These are phyloP conservation scores for Prunus fruticosa DNA, from an alignment of 306 rosid species.

Conservation along the genomic window DNA sequence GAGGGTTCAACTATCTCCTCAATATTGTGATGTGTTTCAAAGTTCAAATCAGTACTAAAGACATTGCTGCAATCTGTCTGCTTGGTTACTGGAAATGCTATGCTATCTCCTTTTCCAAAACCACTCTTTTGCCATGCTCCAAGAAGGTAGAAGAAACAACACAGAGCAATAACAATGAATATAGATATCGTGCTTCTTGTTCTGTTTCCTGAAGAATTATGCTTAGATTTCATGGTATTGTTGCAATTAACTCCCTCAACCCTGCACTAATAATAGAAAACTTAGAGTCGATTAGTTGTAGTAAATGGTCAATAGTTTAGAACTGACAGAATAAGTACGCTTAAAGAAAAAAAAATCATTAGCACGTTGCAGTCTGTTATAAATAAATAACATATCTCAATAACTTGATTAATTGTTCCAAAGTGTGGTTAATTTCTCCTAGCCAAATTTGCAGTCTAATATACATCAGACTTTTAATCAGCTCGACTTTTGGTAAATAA, in stretches of 20 bases:
- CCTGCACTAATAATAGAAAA: slow-evolving; percentile 22
- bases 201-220: slow-evolving; percentile 47
- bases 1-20: slow-evolving; percentile 46
- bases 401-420: not conserved
- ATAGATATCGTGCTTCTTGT: slow-evolving; percentile 65
- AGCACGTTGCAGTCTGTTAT: too few relatives aligned
- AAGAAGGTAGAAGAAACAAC: slow-evolving; percentile 90
- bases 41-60: slow-evolving; percentile 48
- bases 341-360: not conserved
- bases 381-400: not conserved
- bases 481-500: not conserved
- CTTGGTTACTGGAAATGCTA: slow-evolving; percentile 61
- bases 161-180: slow-evolving; percentile 71
- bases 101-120: slow-evolving; percentile 73
- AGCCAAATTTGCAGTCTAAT: not conserved
- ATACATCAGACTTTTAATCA: not conserved
- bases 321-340: not conserved
- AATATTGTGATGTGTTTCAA: slow-evolving; percentile 73
- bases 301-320: slow-evolving; percentile 18
- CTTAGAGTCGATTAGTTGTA: slow-evolving; percentile 12
- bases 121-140: slow-evolving; percentile 98
- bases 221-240: slow-evolving; percentile 68
- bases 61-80: slow-evolving; percentile 68
- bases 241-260: slow-evolving; percentile 19
- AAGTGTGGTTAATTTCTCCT: not conserved